These are phyloP conservation scores for Pyricularia pennisetigena DNA, from an alignment of 2,329 filamentous ascomycete genomes.

Conservation along the genomic window DNA sequence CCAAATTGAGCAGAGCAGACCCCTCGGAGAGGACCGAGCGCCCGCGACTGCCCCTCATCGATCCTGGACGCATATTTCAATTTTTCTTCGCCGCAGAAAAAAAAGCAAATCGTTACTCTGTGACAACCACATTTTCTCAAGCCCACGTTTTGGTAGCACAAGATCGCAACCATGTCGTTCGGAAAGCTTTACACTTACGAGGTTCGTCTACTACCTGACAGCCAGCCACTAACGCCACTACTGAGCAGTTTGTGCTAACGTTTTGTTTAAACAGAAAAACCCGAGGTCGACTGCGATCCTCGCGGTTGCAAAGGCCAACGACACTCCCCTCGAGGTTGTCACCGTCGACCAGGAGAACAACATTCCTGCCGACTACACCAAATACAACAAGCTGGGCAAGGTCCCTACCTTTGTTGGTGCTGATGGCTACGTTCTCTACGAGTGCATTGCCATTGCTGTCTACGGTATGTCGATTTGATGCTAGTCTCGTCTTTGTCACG, in stretches of 20 bases:
- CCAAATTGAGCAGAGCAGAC: background rate
- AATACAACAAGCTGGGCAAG: slow-evolving; percentile 81
- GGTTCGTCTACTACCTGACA: slow-evolving; percentile 38
- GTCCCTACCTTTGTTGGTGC: slow-evolving; percentile 86
- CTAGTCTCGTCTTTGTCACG: slow-evolving; percentile 10
- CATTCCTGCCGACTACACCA: slow-evolving; percentile 66
- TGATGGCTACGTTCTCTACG: slow-evolving; percentile 82
- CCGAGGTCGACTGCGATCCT: slow-evolving; percentile 79
- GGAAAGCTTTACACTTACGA: slow-evolving; percentile 89
- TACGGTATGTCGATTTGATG: slow-evolving; percentile 71
- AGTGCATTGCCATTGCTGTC: slow-evolving; percentile 91
- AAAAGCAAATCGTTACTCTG: slow-evolving; percentile 5
- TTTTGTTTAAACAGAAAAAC: slow-evolving; percentile 54
- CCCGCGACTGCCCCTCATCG: background rate
- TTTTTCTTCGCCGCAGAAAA: background rate
- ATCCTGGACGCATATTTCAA: background rate
- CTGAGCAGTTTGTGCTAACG: background rate
- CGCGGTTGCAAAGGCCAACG: slow-evolving; percentile 95
- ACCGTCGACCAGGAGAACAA: slow-evolving; percentile 52
- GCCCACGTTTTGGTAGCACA: slow-evolving; percentile 2
- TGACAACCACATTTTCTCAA: slow-evolving; percentile 12
- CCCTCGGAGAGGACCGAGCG: background rate
- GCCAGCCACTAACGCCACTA: background rate
- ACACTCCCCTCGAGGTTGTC: slow-evolving; percentile 81
- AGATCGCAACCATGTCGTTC: slow-evolving; percentile 62